Conservation (phyloP, 2,329 filamentous ascomycete species). For the Xylariaceae sp. region DNA sequence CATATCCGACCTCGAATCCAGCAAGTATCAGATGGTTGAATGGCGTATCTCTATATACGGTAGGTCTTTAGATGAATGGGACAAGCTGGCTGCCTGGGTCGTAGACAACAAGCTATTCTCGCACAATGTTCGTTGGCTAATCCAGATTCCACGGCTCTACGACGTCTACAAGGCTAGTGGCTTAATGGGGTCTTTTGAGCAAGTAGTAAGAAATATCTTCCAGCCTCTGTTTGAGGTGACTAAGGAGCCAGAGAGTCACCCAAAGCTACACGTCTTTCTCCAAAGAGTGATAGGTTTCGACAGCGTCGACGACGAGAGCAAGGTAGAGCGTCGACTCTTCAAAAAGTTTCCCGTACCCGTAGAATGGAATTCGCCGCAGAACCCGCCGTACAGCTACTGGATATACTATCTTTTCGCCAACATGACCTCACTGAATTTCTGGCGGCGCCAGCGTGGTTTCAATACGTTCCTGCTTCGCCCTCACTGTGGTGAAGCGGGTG, state of each 20-base stretch:
- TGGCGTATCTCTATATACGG: slow-evolving; percentile 99
- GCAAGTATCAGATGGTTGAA: slow-evolving; percentile 99
- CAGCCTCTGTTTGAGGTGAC: slow-evolving; percentile 95
- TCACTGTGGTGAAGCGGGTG: slow-evolving; percentile 95
- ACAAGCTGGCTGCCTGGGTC: slow-evolving; percentile 96
- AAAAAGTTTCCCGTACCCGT: slow-evolving; percentile 92
- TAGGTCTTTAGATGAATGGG: slow-evolving; percentile 91
- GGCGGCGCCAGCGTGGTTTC: slow-evolving; percentile 89
- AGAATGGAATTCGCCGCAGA: slow-evolving; percentile 89
- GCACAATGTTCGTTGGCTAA: slow-evolving; percentile 95
- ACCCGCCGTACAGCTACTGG: slow-evolving; percentile 99
- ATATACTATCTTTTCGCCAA: slow-evolving; percentile 97
- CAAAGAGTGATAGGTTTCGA: slow-evolving; percentile 97
- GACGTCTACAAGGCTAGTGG: slow-evolving; percentile 93
- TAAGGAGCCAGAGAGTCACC: slow-evolving; percentile 81
- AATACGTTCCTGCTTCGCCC: slow-evolving; percentile 93
- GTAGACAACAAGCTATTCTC: slow-evolving; percentile 98
- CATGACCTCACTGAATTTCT: slow-evolving; percentile 88
- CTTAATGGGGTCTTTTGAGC: slow-evolving; percentile 87
- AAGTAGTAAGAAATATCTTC: slow-evolving; percentile 90
- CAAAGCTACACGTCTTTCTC: slow-evolving; percentile 92
- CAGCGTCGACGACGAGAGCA: slow-evolving; percentile 97
- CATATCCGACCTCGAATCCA: slow-evolving; percentile 94
- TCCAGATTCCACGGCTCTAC: slow-evolving; percentile 92
- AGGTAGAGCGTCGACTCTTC: slow-evolving; percentile 91